phyloP scores from a whole-genome alignment of 352 stramenopile species.

The Phytophthora pini region DNA sequence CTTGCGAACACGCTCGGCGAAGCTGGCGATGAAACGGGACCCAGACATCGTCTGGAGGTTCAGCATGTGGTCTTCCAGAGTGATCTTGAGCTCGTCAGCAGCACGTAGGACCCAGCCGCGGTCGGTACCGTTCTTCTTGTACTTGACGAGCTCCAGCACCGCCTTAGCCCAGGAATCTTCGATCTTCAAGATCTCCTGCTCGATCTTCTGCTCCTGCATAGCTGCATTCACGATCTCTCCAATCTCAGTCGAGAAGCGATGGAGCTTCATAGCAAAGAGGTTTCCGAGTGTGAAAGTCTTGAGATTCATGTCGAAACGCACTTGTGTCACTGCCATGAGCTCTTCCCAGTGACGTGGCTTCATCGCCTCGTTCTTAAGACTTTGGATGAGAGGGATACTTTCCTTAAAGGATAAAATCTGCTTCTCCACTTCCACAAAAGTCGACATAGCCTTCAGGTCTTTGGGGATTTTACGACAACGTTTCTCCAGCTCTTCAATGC shows the following conservation, averaged over 20 bases:
- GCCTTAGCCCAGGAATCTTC: constrained; percentile 92
- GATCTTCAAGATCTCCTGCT: constrained; percentile 94
- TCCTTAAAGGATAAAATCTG: constrained; percentile 94
- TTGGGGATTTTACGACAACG: constrained; percentile 92
- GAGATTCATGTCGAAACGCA: constrained; percentile 93
- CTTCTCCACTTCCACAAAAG: constrained; percentile 92
- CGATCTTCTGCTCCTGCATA: constrained; percentile 95
- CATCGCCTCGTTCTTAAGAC: constrained; percentile 95
- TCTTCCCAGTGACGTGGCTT: constrained; percentile 93
- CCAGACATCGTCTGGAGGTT: constrained; percentile 92
- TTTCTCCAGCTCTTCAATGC: constrained; percentile 94
- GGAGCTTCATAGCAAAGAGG: constrained; percentile 93
- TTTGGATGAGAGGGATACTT: constrained; percentile 93
- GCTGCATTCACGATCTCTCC: constrained; percentile 94
- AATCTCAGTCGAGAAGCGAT: constrained; percentile 91
- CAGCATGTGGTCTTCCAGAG: constrained; percentile 89
- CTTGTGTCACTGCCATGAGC: constrained; percentile 89
- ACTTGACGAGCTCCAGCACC: constrained; percentile 91
- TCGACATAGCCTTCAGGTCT: constrained; percentile 90
- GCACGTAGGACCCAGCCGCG: constrained; percentile 85
- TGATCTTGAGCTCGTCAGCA: constrained; percentile 85
- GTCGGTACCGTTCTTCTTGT: constrained; percentile 92
- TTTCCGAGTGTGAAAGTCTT: constrained; percentile 94
- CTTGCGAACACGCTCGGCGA: constrained; percentile 89
- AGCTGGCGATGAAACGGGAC: constrained; percentile 92